phyloP scores from a whole-genome alignment of 257 asterid species.

The Capsicum baccatum region DNA sequence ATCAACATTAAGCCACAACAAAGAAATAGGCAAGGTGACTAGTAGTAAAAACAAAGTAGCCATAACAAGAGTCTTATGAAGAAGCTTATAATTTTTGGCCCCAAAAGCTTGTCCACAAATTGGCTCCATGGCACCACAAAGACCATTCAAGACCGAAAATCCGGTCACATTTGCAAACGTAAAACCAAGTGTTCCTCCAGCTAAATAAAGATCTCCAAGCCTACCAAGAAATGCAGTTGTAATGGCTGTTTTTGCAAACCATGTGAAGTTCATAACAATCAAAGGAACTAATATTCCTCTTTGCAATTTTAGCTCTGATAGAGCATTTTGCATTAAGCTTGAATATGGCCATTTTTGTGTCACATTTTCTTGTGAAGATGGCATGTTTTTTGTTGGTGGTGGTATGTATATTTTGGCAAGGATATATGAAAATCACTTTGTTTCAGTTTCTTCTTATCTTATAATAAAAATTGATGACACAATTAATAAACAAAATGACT shows the following conservation, averaged over 20 bases:
- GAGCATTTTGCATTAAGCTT: conserved; percentile 27
- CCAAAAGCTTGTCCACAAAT: conserved; percentile 95
- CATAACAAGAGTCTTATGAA: conserved; percentile 77
- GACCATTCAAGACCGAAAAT: conserved; percentile 71
- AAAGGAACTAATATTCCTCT: conserved; percentile 62
- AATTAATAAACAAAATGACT: conserved; percentile 6
- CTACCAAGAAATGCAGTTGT: conserved; percentile 80
- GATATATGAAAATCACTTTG: neutral
- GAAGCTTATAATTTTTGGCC: conserved; percentile 75
- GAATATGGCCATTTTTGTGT: conserved; percentile 36
- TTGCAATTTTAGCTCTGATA: conserved; percentile 68
- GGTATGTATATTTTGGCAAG: neutral
- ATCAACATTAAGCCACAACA: conserved; percentile 80
- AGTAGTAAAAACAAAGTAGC: conserved; percentile 49
- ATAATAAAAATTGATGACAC: conserved; percentile 24
- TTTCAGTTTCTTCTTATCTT: conserved; percentile 23
- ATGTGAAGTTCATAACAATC: conserved; percentile 65
- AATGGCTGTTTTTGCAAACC: conserved; percentile 81
- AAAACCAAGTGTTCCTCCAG: conserved; percentile 79
- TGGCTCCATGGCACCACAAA: conserved; percentile 88
- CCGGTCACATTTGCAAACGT: conserved; percentile 87
- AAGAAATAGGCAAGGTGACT: conserved; percentile 56
- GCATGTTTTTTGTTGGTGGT: neutral
- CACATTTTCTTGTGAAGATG: neutral
- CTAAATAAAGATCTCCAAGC: conserved; percentile 69